Evolutionary conservation across 345 rosid genomes (phyloP).

Genomic region (Salix caprea): DNA sequence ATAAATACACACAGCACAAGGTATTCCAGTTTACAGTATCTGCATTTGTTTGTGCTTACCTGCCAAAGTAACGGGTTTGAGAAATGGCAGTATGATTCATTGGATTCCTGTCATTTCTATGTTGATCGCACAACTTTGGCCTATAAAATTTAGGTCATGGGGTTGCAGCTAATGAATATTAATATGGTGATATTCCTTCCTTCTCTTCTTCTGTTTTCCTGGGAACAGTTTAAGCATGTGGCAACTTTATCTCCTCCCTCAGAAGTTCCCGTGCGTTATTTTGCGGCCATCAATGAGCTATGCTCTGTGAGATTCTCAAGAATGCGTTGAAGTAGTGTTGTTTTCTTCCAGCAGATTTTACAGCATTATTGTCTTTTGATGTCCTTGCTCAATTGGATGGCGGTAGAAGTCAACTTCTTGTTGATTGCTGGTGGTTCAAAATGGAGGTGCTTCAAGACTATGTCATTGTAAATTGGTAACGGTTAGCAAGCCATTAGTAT

Average conservation of each 20-base stretch:
- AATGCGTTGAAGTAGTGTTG: background rate
- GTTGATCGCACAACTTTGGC: background rate
- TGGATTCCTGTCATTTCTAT: background rate
- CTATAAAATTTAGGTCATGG: background rate
- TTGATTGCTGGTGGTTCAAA: background rate
- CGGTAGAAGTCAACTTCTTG: background rate
- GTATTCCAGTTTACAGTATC: background rate
- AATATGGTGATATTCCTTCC: background rate
- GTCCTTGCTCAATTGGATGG: background rate
- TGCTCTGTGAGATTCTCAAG: background rate
- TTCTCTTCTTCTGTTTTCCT: background rate
- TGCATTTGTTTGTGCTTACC: background rate
- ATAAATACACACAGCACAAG: constrained; percentile 19
- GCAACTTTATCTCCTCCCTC: constrained; percentile 9
- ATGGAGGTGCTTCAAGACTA: background rate
- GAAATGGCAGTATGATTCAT: background rate
- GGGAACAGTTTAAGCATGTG: constrained; percentile 10
- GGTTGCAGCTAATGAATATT: background rate
- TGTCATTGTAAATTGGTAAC: background rate
- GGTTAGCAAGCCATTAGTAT: background rate
- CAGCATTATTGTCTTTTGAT: background rate
- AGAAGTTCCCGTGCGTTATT: constrained; percentile 7
- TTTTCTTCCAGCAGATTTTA: background rate
- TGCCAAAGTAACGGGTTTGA: background rate
- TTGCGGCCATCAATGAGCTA: constrained; percentile 2